These are phyloP conservation scores for Meripilus lineatus DNA, from an alignment of 1,284 basidiomycete species.

Conservation along the genomic window DNA sequence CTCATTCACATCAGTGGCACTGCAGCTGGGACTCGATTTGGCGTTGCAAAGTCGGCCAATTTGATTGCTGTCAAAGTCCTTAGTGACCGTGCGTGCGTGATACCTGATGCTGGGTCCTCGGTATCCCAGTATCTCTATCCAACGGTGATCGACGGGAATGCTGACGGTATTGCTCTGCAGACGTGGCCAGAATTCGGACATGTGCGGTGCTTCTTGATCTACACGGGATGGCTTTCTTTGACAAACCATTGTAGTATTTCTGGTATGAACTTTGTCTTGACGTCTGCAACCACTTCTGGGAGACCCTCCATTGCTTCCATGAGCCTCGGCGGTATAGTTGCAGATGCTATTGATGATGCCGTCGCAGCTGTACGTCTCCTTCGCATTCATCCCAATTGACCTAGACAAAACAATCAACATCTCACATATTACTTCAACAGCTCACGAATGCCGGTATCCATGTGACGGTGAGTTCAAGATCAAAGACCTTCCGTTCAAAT, in stretches of 20 bases:
- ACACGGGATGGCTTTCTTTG: too few species aligned
- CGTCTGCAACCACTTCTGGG: constrained; percentile 41
- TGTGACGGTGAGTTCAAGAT: constrained; percentile 17
- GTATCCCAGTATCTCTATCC: too few species aligned
- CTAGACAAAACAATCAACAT: too few species aligned
- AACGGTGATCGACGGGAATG: constrained; percentile 22
- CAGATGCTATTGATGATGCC: constrained; percentile 58
- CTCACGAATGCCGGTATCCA: constrained; percentile 27
- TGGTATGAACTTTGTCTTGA: constrained; percentile 36
- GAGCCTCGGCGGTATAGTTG: constrained; percentile 66
- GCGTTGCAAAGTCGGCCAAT: constrained; percentile 66
- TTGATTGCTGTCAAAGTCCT: constrained; percentile 76
- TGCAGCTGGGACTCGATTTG: constrained; percentile 54
- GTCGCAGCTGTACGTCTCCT: constrained; percentile 35
- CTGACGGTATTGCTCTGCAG: constrained; percentile 45
- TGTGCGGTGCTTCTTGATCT: constrained; percentile 12
- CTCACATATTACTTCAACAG: neutral
- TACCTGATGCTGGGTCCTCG: constrained; percentile 22
- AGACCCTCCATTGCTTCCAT: constrained; percentile 66
- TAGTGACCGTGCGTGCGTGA: constrained; percentile 48
- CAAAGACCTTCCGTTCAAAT: too few species aligned
- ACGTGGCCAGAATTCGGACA: constrained; percentile 24
- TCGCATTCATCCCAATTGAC: too few species aligned
- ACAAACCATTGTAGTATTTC: constrained; percentile 38
- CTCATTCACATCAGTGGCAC: constrained; percentile 45